Percentiles rank a stretch among this genome's conserved stretches.
These are phyloP conservation scores for Metarhizium anisopliae DNA, from an alignment of 2,329 filamentous ascomycete genomes.

Conservation along the genomic window DNA sequence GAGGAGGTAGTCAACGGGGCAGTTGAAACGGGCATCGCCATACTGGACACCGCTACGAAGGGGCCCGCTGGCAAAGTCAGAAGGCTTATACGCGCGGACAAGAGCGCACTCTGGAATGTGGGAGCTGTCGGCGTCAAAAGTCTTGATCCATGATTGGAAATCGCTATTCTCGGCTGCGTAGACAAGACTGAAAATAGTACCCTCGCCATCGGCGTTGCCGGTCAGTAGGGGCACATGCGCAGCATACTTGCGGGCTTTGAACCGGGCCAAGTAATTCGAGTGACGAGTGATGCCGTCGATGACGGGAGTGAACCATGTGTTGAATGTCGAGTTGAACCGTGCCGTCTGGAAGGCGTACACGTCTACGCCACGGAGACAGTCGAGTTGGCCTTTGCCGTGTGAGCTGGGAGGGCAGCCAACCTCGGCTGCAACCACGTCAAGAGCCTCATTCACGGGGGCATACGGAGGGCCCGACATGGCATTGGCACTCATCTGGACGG, in stretches of 20 bases:
- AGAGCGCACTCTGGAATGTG: background rate
- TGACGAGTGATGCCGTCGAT: conserved; percentile 25
- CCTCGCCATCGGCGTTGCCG: conserved; percentile 26
- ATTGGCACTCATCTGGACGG: conserved; percentile 33
- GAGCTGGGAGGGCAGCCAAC: conserved; percentile 21
- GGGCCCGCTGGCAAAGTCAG: conserved; percentile 26
- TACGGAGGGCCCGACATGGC: conserved; percentile 29
- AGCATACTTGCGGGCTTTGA: conserved; percentile 13
- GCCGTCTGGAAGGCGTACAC: background rate
- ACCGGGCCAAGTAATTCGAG: conserved; percentile 17
- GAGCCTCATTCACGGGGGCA: conserved; percentile 25
- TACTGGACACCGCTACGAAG: conserved; percentile 32
- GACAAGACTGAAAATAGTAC: conserved; percentile 26
- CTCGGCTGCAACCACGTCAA: conserved; percentile 26
- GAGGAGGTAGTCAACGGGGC: conserved; percentile 28
- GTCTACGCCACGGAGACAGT: conserved; percentile 26
- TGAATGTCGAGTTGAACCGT: conserved; percentile 17
- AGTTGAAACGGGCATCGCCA: conserved; percentile 37
- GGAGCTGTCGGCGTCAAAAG: background rate
- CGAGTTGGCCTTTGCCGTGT: conserved; percentile 21
- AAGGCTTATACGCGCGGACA: conserved; percentile 9
- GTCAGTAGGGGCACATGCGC: conserved; percentile 26
- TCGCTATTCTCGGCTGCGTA: conserved; percentile 14
- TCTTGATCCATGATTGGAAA: conserved; percentile 9
- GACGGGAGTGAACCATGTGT: conserved; percentile 32